Evolutionary conservation across 176 grass and related monocot species (phyloP).

Genomic region (Oropetium thomaeum): DNA sequence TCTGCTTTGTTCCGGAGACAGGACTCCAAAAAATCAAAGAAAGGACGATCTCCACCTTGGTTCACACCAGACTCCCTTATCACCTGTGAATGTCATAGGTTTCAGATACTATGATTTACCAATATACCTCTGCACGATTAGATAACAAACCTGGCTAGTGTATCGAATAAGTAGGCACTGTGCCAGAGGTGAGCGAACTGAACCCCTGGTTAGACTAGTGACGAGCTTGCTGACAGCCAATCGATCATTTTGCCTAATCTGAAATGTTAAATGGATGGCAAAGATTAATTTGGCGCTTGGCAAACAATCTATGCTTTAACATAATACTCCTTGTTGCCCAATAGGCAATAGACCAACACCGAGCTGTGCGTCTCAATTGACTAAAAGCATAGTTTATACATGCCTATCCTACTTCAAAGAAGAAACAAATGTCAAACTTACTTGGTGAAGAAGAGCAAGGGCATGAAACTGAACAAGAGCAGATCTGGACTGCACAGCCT

Average conservation of each 20-base stretch:
- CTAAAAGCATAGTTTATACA: background rate
- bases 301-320: background rate
- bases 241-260: constrained; percentile 98
- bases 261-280: constrained; percentile 26
- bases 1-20: constrained; percentile 95
- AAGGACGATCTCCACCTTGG: constrained; percentile 88
- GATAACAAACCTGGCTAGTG: constrained; percentile 72
- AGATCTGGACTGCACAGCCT: constrained; percentile 93
- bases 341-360: background rate
- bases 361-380: background rate
- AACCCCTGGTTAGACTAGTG: constrained; percentile 90
- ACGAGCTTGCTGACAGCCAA: constrained; percentile 97
- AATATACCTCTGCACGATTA: constrained; percentile 28
- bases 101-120: constrained; percentile 11
- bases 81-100: constrained; percentile 50
- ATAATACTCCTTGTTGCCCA: background rate
- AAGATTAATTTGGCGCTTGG: background rate
- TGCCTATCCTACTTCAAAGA: background rate
- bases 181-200: constrained; percentile 88
- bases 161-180: constrained; percentile 97
- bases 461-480: constrained; percentile 97
- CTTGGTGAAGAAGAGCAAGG: constrained; percentile 96
- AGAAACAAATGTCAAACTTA: constrained; percentile 30
- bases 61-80: constrained; percentile 77
- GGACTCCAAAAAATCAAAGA: constrained; percentile 94